Conservation (phyloP, 306 rosid species). For the Castanea sativa region DNA sequence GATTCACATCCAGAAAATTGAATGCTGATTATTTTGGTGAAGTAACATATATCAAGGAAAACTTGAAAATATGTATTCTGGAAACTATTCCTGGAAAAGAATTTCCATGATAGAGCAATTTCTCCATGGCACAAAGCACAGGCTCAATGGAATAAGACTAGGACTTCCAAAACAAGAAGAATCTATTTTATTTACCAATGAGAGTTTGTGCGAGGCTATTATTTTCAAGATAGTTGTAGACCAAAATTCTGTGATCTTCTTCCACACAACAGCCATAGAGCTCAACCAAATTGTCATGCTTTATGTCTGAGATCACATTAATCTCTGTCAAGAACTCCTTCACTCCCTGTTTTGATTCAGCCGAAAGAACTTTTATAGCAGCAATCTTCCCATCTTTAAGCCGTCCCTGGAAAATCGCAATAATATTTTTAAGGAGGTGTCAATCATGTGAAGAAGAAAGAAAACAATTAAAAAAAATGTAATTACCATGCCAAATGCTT, state of each 20-base stretch:
- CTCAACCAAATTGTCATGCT: conserved; percentile 89
- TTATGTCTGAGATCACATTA: conserved; percentile 70
- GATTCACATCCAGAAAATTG: conserved; percentile 1
- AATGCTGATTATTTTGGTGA: neutral
- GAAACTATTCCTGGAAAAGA: neutral
- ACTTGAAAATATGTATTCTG: neutral
- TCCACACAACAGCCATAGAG: conserved; percentile 92
- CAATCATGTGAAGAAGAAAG: conserved; percentile 16
- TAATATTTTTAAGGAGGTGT: conserved; percentile 13
- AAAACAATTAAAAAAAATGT: neutral
- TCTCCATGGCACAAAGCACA: neutral
- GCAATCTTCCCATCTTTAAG: conserved; percentile 81
- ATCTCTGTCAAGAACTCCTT: conserved; percentile 95
- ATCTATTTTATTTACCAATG: conserved; percentile 50
- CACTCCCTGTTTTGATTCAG: conserved; percentile 89
- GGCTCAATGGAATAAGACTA: neutral
- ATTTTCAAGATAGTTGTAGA: conserved; percentile 94
- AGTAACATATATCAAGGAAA: neutral
- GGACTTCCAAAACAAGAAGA: conserved; percentile 4
- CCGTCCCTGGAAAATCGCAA: conserved; percentile 58
- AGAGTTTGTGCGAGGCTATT: conserved; percentile 86
- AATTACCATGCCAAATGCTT: conserved; percentile 5
- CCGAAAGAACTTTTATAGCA: conserved; percentile 92
- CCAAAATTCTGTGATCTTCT: conserved; percentile 65
- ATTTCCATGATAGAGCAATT: neutral